Evolutionary conservation across 805 yeast species (phyloP).

Genomic region (Limtongia smithiae): DNA sequence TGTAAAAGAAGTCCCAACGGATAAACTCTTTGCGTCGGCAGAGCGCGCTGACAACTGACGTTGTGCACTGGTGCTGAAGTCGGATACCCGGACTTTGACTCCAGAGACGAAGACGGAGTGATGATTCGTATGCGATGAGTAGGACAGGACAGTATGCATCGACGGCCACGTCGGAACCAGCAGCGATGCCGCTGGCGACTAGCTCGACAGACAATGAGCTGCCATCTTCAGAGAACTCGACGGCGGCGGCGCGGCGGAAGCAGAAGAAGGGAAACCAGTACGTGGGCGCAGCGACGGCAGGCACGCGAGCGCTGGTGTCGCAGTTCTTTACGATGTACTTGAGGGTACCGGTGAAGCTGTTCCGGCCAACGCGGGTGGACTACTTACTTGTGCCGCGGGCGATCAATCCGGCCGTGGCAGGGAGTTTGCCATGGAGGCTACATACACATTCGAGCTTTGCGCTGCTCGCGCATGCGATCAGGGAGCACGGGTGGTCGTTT

Average conservation of each 20-base stretch:
- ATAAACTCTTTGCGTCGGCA: too few relatives aligned
- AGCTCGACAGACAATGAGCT: not conserved
- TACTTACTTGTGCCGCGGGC: conserved; percentile 49
- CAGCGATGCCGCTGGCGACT: too few relatives aligned
- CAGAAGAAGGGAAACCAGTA: conserved; percentile 9
- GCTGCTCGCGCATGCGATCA: conserved; percentile 64
- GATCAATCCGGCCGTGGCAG: conserved; percentile 34
- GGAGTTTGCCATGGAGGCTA: conserved; percentile 39
- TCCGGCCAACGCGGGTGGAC: conserved; percentile 87
- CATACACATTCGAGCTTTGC: conserved; percentile 79
- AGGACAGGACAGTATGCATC: too few relatives aligned
- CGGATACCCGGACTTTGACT: too few relatives aligned
- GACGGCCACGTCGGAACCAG: too few relatives aligned
- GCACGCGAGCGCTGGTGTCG: conserved; percentile 68
- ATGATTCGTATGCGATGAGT: too few relatives aligned
- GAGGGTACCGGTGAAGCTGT: conserved; percentile 77
- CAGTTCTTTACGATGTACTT: conserved; percentile 75
- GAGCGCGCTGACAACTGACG: too few relatives aligned
- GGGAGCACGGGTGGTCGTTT: conserved; percentile 78
- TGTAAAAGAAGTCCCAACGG: too few relatives aligned
- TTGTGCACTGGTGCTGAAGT: too few relatives aligned
- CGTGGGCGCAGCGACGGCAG: conserved; percentile 80
- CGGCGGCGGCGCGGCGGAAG: not conserved
- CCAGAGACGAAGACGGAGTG: too few relatives aligned
- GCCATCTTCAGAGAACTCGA: not conserved